Evolutionary conservation across 176 grass and related monocot genomes (phyloP).

Genomic region (Saccharum spontaneum): DNA sequence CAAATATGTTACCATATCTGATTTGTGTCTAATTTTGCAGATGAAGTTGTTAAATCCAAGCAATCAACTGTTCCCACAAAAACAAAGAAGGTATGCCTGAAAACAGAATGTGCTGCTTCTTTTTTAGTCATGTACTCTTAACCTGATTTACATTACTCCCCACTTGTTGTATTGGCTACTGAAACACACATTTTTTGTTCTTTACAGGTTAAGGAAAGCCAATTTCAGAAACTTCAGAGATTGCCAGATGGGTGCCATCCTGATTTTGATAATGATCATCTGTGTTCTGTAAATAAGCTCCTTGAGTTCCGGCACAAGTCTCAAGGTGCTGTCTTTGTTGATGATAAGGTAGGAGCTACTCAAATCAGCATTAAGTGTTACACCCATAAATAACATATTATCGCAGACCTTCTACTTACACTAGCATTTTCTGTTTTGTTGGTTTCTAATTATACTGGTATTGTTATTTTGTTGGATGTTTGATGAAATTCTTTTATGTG

Average conservation of each 20-base stretch:
- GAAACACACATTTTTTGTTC: slow-evolving; percentile 24
- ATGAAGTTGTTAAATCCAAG: slow-evolving; percentile 18
- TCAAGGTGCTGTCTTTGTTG: slow-evolving; percentile 62
- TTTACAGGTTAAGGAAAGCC: slow-evolving; percentile 53
- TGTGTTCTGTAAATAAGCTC: slow-evolving; percentile 67
- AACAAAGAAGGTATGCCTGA: slow-evolving; percentile 41
- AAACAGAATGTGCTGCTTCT: neutral
- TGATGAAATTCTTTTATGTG: neutral
- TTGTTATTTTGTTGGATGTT: slow-evolving; percentile 25
- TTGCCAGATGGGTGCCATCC: slow-evolving; percentile 63
- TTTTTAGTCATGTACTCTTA: neutral
- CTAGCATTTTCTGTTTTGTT: slow-evolving; percentile 4
- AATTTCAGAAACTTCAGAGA: slow-evolving; percentile 51
- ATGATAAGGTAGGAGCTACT: slow-evolving; percentile 60
- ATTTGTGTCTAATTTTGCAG: slow-evolving; percentile 12
- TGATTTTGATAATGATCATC: slow-evolving; percentile 76
- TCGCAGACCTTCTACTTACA: slow-evolving; percentile 11
- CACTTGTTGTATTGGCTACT: slow-evolving; percentile 4
- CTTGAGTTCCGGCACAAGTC: slow-evolving; percentile 77
- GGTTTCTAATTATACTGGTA: neutral
- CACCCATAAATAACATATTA: neutral
- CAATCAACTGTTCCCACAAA: slow-evolving; percentile 33
- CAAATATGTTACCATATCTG: neutral
- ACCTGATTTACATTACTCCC: neutral
- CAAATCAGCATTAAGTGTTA: neutral